Base-by-base conservation (phyloP, 176 grass and related monocot species). In the Typha latifolia region DNA sequence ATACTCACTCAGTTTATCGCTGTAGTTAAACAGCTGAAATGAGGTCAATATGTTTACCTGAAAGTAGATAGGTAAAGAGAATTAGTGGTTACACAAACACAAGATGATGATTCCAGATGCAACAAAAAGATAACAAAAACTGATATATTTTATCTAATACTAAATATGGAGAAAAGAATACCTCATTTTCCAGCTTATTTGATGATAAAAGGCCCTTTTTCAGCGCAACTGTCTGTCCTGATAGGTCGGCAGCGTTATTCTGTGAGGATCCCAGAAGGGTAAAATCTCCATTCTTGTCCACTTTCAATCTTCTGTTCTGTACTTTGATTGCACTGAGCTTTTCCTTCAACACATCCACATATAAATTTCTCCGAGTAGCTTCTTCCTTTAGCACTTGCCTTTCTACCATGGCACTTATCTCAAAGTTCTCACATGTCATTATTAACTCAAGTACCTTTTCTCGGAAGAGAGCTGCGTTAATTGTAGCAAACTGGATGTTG, bases 331-430 rank as follows among this genome's bases (percentile, higher is more conserved):
- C 79, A 37, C 76, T 85, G 14, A 93, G 77, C 59, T 90, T 99
- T 72, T 90, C 77, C 71, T 90, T 90, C 31, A 99, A 74, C 31
- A 75, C 86, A 24, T 87, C 69, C 49, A 93, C 79, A 2, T 82
- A 85, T 29, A 74, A 86, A 74, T 90, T 92, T 32, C 83, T 80
- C 49, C 71, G 59, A 47, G 76, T 89, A 48, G 93, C 82, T 73
- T 99, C 89, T 71, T 93, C 89, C 62, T 85, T 86, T 73, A 99
- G 53, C 12, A 90, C 86, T 74, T 93, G 81, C 71, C 73, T 93
- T 26, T 93, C 86, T 4, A 90, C 78, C 86, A 90, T 85, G 5
- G 80, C 81, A 69, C 84, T 87, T 66, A 89, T 99, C 71, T 99
- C 88, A 63, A 85, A 85, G 63, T 83, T 90, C 67, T 99, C 89